Percentiles rank a stretch among this genome's conserved stretches.
Evolutionary conservation across 1,284 basidiomycete genomes (phyloP).

Genomic region (Cutaneotrichosporon spelunceum): DNA sequence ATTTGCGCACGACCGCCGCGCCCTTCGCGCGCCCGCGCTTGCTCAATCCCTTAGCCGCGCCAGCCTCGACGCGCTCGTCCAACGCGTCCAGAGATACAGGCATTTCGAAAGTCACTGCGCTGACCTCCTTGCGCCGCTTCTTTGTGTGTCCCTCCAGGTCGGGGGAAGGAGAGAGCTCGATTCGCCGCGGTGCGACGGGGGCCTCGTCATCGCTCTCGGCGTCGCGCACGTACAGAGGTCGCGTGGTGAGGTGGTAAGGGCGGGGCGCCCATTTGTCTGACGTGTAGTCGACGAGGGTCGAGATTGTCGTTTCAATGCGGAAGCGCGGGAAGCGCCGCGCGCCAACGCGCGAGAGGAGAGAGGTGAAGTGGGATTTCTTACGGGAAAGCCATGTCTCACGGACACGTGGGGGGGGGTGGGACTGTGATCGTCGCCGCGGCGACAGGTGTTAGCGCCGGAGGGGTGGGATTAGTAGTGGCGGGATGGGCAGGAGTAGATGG

Average conservation of each 20-base stretch:
- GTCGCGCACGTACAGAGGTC: conserved; percentile 34
- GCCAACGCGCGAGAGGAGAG: conserved; percentile 29
- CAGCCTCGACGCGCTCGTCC: conserved; percentile 44
- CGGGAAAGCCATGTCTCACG: conserved; percentile 25
- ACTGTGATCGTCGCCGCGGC: not conserved
- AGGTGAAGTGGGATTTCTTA: conserved; percentile 28
- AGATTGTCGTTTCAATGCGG: conserved; percentile 26
- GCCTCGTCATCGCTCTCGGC: conserved; percentile 17
- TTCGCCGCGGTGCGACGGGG: not conserved
- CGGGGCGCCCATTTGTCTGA: conserved; percentile 40
- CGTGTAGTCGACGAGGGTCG: conserved; percentile 31
- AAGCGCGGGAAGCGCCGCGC: conserved; percentile 31
- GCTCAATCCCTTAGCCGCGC: conserved; percentile 22
- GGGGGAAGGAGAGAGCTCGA: conserved; percentile 22
- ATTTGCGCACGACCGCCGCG: conserved; percentile 16
- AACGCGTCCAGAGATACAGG: conserved; percentile 43
- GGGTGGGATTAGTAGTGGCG: not conserved
- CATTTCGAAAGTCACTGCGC: conserved; percentile 44
- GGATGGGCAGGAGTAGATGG: not conserved
- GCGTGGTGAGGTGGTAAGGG: conserved; percentile 43
- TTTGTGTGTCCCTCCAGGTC: conserved; percentile 11
- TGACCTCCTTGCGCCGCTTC: conserved; percentile 29
- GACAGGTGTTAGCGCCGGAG: not conserved
- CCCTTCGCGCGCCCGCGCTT: conserved; percentile 13
- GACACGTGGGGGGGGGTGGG: conserved; percentile 13